Evolutionary conservation across 371 early-diverging fungal species (phyloP), one percentile per base, ranked within the genome.

Genomic region (Encephalitozoon cuniculi): DNA sequence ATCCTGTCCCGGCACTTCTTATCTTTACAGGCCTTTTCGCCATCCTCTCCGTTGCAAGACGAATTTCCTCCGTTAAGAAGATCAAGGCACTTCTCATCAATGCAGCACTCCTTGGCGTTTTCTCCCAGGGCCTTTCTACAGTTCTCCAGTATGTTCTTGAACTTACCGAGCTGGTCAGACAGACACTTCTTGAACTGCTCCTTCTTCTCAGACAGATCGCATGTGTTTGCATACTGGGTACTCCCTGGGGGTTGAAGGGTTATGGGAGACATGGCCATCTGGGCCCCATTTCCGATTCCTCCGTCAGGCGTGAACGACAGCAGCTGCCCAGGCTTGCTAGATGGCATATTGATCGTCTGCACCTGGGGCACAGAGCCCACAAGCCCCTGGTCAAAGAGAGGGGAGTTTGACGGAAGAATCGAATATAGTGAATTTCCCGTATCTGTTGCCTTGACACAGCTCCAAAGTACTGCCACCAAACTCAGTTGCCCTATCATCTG

Each of bases 71-170:
- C 41, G 11, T 66, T 66, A 2, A 66, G 28, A 18, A 44, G n/a
- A 26, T 66, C 43, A 46, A 66, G 51, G n/a, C 67, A 66, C 6
- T 41, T 41, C 28, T 66, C 23, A 41, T 66, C 67, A 28, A 66
- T 41, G n/a, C 67, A 66, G 15, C 67, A 66, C 18, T 66, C 67
- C 39, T 66, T 66, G 4, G 67, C 67, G 43, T 66, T 30, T 25
- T 66, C 67, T 0, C 67, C 67, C 3, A 66, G 39, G 2, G 41
- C 15, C 21, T 51, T 66, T 21, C 30, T 66, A 25, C 67, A 66
- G 15, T 66, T 66, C 21, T 66, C 67, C 18, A 66, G 2, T 32
- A 66, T 41, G 41, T 32, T 40, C 43, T 66, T 66, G 43, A 66
- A 34, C 5, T 44, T 40, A 2, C 12, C n/a, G 51, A 66, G 34